Evolutionary conservation across 2,329 filamentous ascomycete species (phyloP).

Genomic region (Cladosporium oxysporum): DNA sequence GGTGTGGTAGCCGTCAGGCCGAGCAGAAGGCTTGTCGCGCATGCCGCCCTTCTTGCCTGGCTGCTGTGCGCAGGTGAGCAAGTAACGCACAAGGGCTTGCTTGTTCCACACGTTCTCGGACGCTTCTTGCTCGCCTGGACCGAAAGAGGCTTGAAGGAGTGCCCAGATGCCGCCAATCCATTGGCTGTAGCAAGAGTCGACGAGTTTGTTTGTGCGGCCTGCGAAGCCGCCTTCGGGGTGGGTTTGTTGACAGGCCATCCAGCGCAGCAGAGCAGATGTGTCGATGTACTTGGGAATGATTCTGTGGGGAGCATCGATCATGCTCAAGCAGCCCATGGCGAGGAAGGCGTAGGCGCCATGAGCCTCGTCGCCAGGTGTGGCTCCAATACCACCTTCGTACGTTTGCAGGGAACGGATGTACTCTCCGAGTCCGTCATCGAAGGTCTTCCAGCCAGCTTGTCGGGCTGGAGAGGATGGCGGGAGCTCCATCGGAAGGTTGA

Average conservation of each 20-base stretch:
- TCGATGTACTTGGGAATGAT: slow-evolving; percentile 77
- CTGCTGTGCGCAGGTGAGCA: slow-evolving; percentile 81
- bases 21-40: slow-evolving; percentile 91
- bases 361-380: slow-evolving; percentile 81
- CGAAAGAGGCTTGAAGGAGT: slow-evolving; percentile 76
- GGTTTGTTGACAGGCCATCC: slow-evolving; percentile 88
- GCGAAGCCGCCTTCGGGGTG: slow-evolving; percentile 90
- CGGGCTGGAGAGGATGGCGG: slow-evolving; percentile 70
- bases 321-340: slow-evolving; percentile 82
- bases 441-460: slow-evolving; percentile 61
- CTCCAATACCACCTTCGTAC: slow-evolving; percentile 91
- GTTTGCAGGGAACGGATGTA: slow-evolving; percentile 90
- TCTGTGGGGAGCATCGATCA: slow-evolving; percentile 75
- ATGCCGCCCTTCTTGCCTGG: slow-evolving; percentile 72
- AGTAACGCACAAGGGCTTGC: slow-evolving; percentile 84
- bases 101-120: slow-evolving; percentile 67
- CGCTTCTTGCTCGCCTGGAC: slow-evolving; percentile 36
- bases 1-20: slow-evolving; percentile 86
- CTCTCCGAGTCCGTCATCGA: slow-evolving; percentile 72
- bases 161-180: slow-evolving; percentile 98
- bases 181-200: slow-evolving; percentile 97
- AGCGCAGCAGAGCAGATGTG: slow-evolving; percentile 73
- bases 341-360: slow-evolving; percentile 98
- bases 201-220: slow-evolving; percentile 94
- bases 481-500: slow-evolving; percentile 79